Evolutionary conservation across 179 eudicot genomes (phyloP), one percentile per base, ranked within the genome.

Genomic region (Spergularia azorica): DNA sequence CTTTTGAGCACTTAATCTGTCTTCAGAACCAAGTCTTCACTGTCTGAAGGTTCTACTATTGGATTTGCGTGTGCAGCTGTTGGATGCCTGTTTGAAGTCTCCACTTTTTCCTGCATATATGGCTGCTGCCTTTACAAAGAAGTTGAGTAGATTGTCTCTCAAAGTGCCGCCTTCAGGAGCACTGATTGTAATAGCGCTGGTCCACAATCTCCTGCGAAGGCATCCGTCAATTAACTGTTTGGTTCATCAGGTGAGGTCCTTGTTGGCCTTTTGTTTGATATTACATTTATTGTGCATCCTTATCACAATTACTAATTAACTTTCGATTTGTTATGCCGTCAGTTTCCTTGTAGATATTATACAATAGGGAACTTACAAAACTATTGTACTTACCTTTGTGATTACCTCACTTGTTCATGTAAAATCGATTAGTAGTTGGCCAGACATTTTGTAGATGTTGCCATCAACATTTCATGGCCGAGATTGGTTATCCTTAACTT

Each of bases 61-160:
- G 52, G 43, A 16, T 41, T 60, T 75, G 10, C 80, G 38, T 36
- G 2, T 83, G 87, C 81, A 95, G 99, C 91, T 95, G 74, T 88
- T 95, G 79, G 99, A 93, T 86, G 87, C 92, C 52, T 95, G 98
- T 82, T 82, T 95, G 84, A 93, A 90, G 78, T 95, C 99, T 63
- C 89, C 96, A 64, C 97, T 90, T 75, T 96, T 95, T 81, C 91
- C 99, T 36, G 99, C 98, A 74, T 90, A 95, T 77, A 78, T 91
- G 83, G 98, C 96, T 51, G 97, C 99, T 82, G 92, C 98, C 71
- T 95, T 93, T 81, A 84, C 94, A 74, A 95, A 95, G 89, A 95
- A 91, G 79, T 84, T 95, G 89, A 95, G 99, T 84, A 88, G 98
- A 84, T 87, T 95, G 73, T 84, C 97, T 46, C 91, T 95, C 67